Conservation (phyloP, 805 yeast genomes). For the Wickerhamomyces strasburgensis region DNA sequence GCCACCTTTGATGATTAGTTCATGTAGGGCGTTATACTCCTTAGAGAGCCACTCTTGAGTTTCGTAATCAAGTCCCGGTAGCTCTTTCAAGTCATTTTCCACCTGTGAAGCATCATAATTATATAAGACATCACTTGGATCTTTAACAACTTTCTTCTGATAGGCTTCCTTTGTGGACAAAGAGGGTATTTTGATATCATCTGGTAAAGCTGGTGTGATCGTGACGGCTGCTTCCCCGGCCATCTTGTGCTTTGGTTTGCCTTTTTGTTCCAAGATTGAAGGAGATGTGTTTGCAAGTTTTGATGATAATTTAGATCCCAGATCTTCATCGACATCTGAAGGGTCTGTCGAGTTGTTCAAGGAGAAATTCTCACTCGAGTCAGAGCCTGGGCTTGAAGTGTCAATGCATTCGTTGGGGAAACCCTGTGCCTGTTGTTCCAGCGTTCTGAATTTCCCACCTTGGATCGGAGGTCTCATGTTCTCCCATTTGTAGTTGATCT, state of each 20-base stretch:
- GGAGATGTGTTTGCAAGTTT: too few relatives aligned
- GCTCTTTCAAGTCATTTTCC: constrained; percentile 45
- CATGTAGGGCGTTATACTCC: constrained; percentile 59
- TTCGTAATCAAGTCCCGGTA: constrained; percentile 63
- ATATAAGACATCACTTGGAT: constrained; percentile 49
- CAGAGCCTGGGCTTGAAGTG: background rate
- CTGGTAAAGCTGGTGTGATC: constrained; percentile 50
- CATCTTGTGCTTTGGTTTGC: constrained; percentile 8
- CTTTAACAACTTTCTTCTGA: constrained; percentile 36
- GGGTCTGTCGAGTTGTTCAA: constrained; percentile 12
- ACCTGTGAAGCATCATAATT: constrained; percentile 55
- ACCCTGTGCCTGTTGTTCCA: constrained; percentile 23
- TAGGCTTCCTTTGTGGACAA: constrained; percentile 29
- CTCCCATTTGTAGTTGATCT: constrained; percentile 59
- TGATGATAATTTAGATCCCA: constrained; percentile 1
- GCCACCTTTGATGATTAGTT: constrained; percentile 48
- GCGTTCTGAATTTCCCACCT: constrained; percentile 52
- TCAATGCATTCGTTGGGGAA: background rate
- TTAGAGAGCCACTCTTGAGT: constrained; percentile 56
- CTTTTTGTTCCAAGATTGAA: constrained; percentile 1
- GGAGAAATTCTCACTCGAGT: constrained; percentile 4
- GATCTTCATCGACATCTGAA: constrained; percentile 15
- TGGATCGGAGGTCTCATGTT: constrained; percentile 85
- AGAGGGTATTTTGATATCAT: constrained; percentile 38
- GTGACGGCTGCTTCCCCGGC: constrained; percentile 39